Conservation (phyloP, 1,284 basidiomycete species). For the Cystobasidium slooffiae region DNA sequence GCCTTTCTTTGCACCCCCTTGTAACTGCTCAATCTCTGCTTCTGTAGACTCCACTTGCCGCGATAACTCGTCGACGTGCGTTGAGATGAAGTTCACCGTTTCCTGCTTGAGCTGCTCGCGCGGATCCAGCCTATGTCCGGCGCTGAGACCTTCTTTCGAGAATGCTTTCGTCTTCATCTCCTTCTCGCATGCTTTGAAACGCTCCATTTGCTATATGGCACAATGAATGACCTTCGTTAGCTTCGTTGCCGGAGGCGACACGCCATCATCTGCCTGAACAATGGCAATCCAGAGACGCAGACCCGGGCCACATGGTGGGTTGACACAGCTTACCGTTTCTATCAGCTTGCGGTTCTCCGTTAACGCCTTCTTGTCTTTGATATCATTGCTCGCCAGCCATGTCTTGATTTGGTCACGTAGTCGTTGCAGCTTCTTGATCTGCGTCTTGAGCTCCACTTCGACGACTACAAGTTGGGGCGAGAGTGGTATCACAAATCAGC, state of each 20-base stretch:
- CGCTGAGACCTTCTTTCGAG: conserved; percentile 96
- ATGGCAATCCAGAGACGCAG: neutral
- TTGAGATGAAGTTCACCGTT: conserved; percentile 81
- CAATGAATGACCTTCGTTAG: neutral
- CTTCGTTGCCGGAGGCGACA: neutral
- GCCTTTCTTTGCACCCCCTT: conserved; percentile 83
- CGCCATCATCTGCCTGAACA: too few species aligned
- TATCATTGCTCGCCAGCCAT: conserved; percentile 97
- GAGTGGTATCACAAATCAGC: neutral
- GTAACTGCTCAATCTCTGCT: conserved; percentile 90
- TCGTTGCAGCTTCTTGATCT: conserved; percentile 98
- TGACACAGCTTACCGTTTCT: conserved; percentile 78
- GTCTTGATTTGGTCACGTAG: conserved; percentile 99
- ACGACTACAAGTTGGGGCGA: conserved; percentile 54
- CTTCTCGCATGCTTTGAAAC: conserved; percentile 99
- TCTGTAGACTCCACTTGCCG: conserved; percentile 93
- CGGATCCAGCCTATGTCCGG: conserved; percentile 91
- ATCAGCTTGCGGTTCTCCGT: conserved; percentile 94
- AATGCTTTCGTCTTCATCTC: conserved; percentile 99
- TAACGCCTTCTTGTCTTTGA: conserved; percentile 96
- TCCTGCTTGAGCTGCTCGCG: conserved; percentile 96
- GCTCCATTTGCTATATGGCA: conserved; percentile 95
- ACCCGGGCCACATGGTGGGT: neutral
- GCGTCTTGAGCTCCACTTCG: conserved; percentile 91
- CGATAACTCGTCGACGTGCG: conserved; percentile 86